Conservation (phyloP, 2,329 filamentous ascomycete species). For the Colletotrichum tanaceti region DNA sequence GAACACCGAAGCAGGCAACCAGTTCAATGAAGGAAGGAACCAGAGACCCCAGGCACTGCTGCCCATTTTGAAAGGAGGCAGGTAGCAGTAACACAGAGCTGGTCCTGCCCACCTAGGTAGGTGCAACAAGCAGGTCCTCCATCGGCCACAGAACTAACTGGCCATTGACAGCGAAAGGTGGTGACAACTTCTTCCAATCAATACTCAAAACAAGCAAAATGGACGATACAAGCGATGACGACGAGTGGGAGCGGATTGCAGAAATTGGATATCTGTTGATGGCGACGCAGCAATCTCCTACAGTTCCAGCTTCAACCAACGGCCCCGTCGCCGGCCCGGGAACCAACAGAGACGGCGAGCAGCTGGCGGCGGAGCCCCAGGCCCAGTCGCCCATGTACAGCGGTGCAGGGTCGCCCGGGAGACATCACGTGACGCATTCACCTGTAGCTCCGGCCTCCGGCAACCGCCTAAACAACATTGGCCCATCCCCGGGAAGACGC, state of each 20-base stretch:
- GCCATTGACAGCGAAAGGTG: too few relatives aligned
- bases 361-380: not conserved
- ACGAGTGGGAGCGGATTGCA: not conserved
- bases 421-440: slow-evolving; percentile 25
- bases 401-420: not conserved
- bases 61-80: too few relatives aligned
- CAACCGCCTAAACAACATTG: slow-evolving; percentile 39
- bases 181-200: not conserved
- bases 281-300: not conserved
- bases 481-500: slow-evolving; percentile 33
- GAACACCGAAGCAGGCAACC: too few relatives aligned
- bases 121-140: not conserved
- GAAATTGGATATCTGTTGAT: not conserved
- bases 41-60: too few relatives aligned
- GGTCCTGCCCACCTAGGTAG: too few relatives aligned
- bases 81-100: too few relatives aligned
- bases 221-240: not conserved
- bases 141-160: not conserved
- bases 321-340: slow-evolving; percentile 4
- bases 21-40: too few relatives aligned
- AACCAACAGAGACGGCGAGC: slow-evolving; percentile 4
- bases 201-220: not conserved
- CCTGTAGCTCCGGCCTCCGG: slow-evolving; percentile 20
- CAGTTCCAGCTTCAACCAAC: not conserved
- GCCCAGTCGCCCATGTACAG: not conserved